Evolutionary conservation across 306 rosid genomes (phyloP).

Genomic region (Boehmeria nivea): DNA sequence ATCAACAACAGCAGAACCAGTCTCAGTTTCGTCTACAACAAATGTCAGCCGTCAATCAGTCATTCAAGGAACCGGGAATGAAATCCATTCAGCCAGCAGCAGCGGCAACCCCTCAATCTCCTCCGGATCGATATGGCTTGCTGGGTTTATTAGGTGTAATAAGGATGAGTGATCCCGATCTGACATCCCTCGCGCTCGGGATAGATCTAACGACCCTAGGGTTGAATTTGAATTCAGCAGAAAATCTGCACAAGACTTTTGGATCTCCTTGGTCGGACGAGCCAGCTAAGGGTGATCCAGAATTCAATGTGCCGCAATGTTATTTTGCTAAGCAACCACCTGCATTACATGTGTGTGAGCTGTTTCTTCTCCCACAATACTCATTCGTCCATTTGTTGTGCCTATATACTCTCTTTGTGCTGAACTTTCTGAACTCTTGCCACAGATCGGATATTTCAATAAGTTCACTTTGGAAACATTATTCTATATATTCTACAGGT

Average conservation of each 20-base stretch:
- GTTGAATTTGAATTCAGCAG: constrained; percentile 85
- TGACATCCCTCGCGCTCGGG: constrained; percentile 93
- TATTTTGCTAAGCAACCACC: constrained; percentile 80
- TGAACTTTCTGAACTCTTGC: constrained; percentile 18
- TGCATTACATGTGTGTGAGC: constrained; percentile 73
- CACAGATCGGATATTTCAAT: constrained; percentile 75
- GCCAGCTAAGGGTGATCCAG: constrained; percentile 94
- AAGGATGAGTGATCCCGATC: constrained; percentile 87
- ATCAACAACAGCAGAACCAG: constrained; percentile 77
- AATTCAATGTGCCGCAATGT: constrained; percentile 79
- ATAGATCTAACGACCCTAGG: constrained; percentile 92
- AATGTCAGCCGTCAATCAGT: constrained; percentile 71
- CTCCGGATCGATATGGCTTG: constrained; percentile 82
- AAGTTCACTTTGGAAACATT: constrained; percentile 74
- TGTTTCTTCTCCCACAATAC: not conserved
- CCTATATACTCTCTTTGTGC: constrained; percentile 9
- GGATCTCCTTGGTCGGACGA: constrained; percentile 98
- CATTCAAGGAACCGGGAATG: constrained; percentile 82
- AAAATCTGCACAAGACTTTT: constrained; percentile 92
- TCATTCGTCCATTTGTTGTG: not conserved
- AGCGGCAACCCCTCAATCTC: constrained; percentile 55
- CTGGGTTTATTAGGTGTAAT: constrained; percentile 90
- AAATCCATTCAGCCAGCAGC: no score
- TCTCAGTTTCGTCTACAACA: constrained; percentile 87
- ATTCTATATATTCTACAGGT: constrained; percentile 97